Evolutionary conservation across 108 stramenopile species (phyloP).

Genomic region (Conticribra guillardii): DNA sequence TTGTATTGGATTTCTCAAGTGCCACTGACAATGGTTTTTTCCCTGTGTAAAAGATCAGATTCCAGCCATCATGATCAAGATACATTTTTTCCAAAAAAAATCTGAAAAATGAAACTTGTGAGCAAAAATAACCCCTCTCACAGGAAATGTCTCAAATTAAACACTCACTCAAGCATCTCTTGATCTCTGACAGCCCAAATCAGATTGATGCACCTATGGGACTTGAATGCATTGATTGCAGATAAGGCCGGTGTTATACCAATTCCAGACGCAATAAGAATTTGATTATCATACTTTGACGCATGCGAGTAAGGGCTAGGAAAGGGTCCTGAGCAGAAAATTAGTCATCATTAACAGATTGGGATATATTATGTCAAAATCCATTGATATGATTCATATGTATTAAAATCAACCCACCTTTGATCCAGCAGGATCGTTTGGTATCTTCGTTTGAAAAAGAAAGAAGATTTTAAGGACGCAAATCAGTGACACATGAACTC

Average conservation of each 20-base stretch:
- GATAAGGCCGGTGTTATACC: slow-evolving; percentile 55
- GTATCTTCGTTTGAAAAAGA: slow-evolving; percentile 1
- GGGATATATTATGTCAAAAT: no score
- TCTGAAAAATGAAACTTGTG: not conserved
- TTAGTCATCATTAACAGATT: not conserved
- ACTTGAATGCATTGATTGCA: slow-evolving; percentile 37
- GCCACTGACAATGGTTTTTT: slow-evolving; percentile 18
- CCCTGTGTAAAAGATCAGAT: slow-evolving; percentile 61
- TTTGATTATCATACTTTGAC: slow-evolving; percentile 43
- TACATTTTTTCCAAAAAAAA: slow-evolving; percentile 47
- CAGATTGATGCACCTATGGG: slow-evolving; percentile 44
- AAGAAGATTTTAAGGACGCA: slow-evolving; percentile 11
- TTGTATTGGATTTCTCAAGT: slow-evolving; percentile 22
- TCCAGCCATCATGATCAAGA: slow-evolving; percentile 49
- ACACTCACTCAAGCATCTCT: slow-evolving; percentile 27
- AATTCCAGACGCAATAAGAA: slow-evolving; percentile 51
- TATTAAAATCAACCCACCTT: not conserved
- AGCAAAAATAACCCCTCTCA: not conserved
- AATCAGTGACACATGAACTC: not conserved
- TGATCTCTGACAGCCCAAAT: slow-evolving; percentile 53
- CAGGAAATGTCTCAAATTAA: not conserved
- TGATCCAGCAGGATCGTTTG: slow-evolving; percentile 30
- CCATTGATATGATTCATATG: no score
- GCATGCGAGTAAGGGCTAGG: slow-evolving; percentile 48
- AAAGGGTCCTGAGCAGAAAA: slow-evolving; percentile 35